Evolutionary conservation across 768 basidiomycete species (phyloP), one percentile per base, ranked within the genome.

Genomic region (Kondoa subrosea): DNA sequence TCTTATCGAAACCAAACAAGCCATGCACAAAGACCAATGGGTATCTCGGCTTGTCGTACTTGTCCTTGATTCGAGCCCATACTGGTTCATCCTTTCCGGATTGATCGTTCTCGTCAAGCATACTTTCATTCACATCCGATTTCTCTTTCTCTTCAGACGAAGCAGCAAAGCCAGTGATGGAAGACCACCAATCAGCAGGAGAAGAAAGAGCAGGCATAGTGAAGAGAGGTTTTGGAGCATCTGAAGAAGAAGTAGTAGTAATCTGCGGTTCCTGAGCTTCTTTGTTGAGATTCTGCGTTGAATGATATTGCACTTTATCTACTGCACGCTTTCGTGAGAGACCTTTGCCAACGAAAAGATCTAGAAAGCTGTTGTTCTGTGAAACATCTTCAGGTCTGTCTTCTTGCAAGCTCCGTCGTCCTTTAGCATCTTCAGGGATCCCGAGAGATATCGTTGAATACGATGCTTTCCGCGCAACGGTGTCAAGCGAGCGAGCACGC

Each of bases 1-100:
- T 83, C 0, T 85, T 85, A 75, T 92, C 89, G 71, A 91, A 92
- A 0, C 90, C 89, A 31, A 59, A 63, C 61, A 63, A n/a, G 3
- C 61, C 61, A n/a, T 63, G 61, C 4, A n/a, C 16, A 63, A 63
- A 63, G 58, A 59, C 58, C 4, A 59, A 30, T 25, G 58, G 58
- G 8, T 26, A 25, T 4, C 25, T 4, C 15, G 58, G 58, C 40
- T 8, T 50, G 40, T 50, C 40, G 21, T 50, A 50, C 40, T 50
- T 50, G 40, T 50, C 40, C 21, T 50, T 50, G 12, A 50, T 8
- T 21, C 40, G 8, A 8, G 40, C 40, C 40, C 40, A 50, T 21
- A 50, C 40, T 21, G 40, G 40, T 50, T 50, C 40, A 21, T 21
- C 40, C 21, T 50, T 50, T 8, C 40, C 40, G 21, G 40, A 8